A percentile compares a stretch with the other conserved stretches of the same genome.
These are phyloP conservation scores for Erodium maritimum DNA, from an alignment of 345 rosid species.

Conservation along the genomic window DNA sequence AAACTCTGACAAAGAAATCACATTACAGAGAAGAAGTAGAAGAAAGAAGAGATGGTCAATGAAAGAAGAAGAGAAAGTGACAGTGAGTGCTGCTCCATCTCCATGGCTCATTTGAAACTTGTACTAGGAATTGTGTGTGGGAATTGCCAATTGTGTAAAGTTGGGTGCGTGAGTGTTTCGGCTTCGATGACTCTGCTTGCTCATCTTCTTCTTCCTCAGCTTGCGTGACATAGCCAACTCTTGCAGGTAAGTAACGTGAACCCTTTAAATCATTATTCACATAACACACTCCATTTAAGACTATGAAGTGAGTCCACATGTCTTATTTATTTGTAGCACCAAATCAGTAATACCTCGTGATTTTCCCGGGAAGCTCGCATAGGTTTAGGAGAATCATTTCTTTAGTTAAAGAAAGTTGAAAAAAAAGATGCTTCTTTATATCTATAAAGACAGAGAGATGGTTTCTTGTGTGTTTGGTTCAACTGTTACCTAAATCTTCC, in stretches of 20 bases:
- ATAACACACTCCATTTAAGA: too few relatives aligned
- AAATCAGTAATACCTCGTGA: background rate
- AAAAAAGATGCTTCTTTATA: background rate
- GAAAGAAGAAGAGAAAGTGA: background rate
- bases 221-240: background rate
- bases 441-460: background rate
- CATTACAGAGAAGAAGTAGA: background rate
- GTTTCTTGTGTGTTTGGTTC: slow-evolving; percentile 14
- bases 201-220: background rate
- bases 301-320: too few relatives aligned
- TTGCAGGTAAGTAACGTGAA: too few relatives aligned
- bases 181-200: background rate
- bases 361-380: background rate
- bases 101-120: background rate
- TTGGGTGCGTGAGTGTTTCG: background rate
- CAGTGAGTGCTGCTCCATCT: too few relatives aligned
- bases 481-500: slow-evolving; percentile 13
- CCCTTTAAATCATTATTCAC: too few relatives aligned
- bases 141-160: background rate
- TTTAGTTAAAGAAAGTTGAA: background rate
- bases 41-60: too few relatives aligned
- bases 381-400: background rate
- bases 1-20: background rate
- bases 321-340: too few relatives aligned
- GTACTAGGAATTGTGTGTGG: background rate